Conservation (phyloP, 257 asterid genomes). For the Capsicum baccatum region DNA sequence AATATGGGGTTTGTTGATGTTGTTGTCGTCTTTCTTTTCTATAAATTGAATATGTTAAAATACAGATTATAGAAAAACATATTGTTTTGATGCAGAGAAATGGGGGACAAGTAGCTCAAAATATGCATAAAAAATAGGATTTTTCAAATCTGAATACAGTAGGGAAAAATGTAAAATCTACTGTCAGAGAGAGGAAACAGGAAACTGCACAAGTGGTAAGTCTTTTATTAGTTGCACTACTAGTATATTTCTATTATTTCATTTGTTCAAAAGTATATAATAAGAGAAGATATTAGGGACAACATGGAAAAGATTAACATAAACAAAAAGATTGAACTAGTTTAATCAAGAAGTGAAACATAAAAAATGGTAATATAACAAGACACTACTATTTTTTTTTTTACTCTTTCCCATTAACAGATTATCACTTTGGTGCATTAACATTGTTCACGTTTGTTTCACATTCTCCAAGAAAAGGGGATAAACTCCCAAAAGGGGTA, state of each 20-base stretch:
- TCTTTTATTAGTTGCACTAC: neutral
- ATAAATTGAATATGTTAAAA: neutral
- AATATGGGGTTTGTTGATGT: too few relatives aligned
- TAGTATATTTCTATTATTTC: neutral
- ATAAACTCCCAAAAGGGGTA: too few relatives aligned
- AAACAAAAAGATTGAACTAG: neutral
- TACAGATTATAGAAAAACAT: too few relatives aligned
- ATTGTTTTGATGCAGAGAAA: neutral
- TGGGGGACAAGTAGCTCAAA: constrained; percentile 23
- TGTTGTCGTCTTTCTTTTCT: too few relatives aligned
- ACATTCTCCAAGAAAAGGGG: too few relatives aligned
- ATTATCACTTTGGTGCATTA: neutral
- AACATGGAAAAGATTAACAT: neutral
- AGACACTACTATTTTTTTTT: neutral
- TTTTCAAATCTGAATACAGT: neutral
- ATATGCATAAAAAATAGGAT: neutral
- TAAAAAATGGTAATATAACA: neutral
- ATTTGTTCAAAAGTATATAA: neutral
- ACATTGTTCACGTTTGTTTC: constrained; percentile 19
- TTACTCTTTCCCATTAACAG: neutral
- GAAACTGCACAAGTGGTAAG: constrained; percentile 11
- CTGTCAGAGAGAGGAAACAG: constrained; percentile 27
- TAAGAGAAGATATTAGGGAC: neutral
- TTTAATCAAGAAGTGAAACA: neutral
- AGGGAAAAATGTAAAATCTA: neutral